Base-by-base conservation (phyloP, 2,329 filamentous ascomycete species). In the Dothiorella sarmentorum region DNA sequence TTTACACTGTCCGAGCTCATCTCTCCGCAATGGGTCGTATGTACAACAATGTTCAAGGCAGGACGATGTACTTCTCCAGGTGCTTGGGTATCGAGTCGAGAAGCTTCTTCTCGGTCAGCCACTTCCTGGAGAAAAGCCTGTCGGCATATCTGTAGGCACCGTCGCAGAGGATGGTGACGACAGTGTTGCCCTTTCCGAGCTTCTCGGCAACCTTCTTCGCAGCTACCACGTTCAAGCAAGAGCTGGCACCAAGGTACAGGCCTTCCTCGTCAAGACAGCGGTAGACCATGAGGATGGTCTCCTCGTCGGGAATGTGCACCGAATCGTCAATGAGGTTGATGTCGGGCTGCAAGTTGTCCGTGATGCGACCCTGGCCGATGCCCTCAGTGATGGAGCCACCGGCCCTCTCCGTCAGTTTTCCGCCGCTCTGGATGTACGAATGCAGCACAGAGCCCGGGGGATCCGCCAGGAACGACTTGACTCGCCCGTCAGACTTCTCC, bases 71-170 rank as follows among this genome's bases (percentile, higher is more conserved):
- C 81, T 91, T 96, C 73, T 89, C 84, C 71, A 97, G 75, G 70
- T 90, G 86, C 77, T 90, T 83, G 6, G 94, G 94, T 71, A 99
- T 87, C 42, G 91, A 87, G 26, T 78, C 83, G 44, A 94, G 74
- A 63, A 99, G 78, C 60, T 88, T 89, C 85, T 97, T 99, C 68
- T 86, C 85, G 72, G 86, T 81, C 65, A 99, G 76, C 94, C 94
- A 99, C 74, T 88, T 92, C 73, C 85, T 85, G 44, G 90, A 96
- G 77, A 99, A 99, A 62, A 99, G 74, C 33, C 94, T 82, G 64
- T 99, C 94, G 4, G 94, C 94, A 73, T 99, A 99, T 69, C 94
- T 80, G 72, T 99, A 97, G n/a, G 94, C 94, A 61, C 94, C 94
- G 71, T 99, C 94, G 69, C 91, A 96, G 43, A 99, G 82, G 59